Evolutionary conservation across 257 asterid genomes (phyloP), one percentile per base, ranked within the genome.

Genomic region (Hygrophila difformis): DNA sequence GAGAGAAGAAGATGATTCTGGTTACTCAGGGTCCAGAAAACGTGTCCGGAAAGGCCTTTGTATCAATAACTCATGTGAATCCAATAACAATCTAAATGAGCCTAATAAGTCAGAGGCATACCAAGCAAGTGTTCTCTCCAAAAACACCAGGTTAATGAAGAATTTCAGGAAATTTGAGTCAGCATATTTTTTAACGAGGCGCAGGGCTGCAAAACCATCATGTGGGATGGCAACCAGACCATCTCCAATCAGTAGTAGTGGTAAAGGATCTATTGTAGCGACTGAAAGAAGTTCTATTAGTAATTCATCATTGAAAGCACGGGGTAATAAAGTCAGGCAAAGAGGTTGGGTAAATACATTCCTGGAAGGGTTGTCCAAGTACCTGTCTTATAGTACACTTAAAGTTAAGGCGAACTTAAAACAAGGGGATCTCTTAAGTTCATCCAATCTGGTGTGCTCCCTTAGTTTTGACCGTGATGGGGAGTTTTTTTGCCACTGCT

Each of bases 401-500:
- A 72, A 78, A 44, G 95, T 83, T 38, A 82, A 74, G 73, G 99
- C 97, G 19, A 76, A 83, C 69, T 66, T 86, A 65, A 82, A 76
- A 74, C 97, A 83, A 67, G 95, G 99, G 46, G 97, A 86, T 72
- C 93, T 91, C 46, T 66, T 83, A 33, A 82, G 80, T 69, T 78
- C 97, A 42, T 83, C 99, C n/a, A 91, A 91, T 70, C 71, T 86
- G 45, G 99, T 91, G 1, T 82, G 93, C 68, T 73, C 99, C 55
- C 73, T 91, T 46, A 66, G 94, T 74, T 91, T 86, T 60, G 97
- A 91, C 66, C 99, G 99, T 22, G 99, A 86, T 50, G 93, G 93
- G 55, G 95, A 91, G 73, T 83, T 74, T 70, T n/a, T 83, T 91
- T 17, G 99, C 99, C 1, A 76, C 93, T 50, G 99, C 99, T 33